Base-by-base conservation (phyloP, 768 basidiomycete genomes). In the Tricholoma sp. region DNA sequence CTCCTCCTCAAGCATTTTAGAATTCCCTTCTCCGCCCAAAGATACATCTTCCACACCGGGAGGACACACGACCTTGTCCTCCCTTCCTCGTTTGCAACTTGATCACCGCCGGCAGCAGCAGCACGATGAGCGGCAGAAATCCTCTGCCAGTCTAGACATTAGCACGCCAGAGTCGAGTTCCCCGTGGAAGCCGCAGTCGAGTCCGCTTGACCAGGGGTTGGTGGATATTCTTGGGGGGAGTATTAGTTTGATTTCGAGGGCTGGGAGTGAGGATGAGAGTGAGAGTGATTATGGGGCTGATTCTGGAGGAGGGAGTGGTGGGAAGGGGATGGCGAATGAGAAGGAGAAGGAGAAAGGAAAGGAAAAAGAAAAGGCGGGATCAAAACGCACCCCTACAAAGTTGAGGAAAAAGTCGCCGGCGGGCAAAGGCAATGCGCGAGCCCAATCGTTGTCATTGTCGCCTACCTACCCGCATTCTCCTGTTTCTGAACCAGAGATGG, bases 201-300 rank as follows among this genome's bases (percentile, higher is more conserved):
- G 71, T 49, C 70, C 73, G 5, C 71, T 73, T 12, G 77, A 77
- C 47, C 71, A 74, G 18, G 78, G 77, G 59, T 67, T 81, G 3
- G 74, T 73, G 12, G 61, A 68, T 12, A 58, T 79, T 54, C 70
- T 81, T 19, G 80, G 79, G 29, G 76, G 70, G 22, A 73, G 74
- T 7, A 68, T 80, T 45, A 67, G 71, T 56, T 67, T 80, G 31
- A 76, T 80, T 14, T 72, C 69, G 21, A 69, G 69, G 18, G 72
- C 66, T 34, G 76, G 76, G 12, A 27, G 24, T 27, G 69, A 67
- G 21, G 64, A 59, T 32, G 61, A 71, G 12, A 71, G 66, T 35
- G 66, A 67, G 31, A 24, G 45, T 14, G 56, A 56, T 16, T 63
- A 61, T 45, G 67, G 61, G n/a, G 64, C 59, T 27, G 60, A 58